Percentiles rank a stretch among this genome's conserved stretches.
Conservation (phyloP, 1,284 basidiomycete genomes). For the Chondrostereum purpureum region DNA sequence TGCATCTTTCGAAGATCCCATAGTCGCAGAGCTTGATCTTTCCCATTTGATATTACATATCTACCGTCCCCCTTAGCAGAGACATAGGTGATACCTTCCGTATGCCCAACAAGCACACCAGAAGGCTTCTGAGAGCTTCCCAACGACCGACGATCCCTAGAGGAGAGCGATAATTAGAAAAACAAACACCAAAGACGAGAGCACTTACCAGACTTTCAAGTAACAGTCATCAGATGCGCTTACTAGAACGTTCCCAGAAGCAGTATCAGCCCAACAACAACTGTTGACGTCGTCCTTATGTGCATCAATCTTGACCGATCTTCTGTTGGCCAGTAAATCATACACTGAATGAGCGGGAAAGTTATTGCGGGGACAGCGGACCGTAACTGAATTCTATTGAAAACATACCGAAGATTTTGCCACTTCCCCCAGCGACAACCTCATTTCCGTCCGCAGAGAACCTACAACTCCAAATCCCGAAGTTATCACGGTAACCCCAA, state of each 20-base stretch:
- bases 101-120: slow-evolving; percentile 91
- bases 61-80: slow-evolving; percentile 89
- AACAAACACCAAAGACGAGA: not conserved
- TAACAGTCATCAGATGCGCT: slow-evolving; percentile 93
- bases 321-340: slow-evolving; percentile 75
- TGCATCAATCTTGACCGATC: slow-evolving; percentile 79
- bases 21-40: slow-evolving; percentile 88
- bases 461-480: slow-evolving; percentile 80
- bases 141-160: slow-evolving; percentile 87
- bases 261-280: slow-evolving; percentile 91
- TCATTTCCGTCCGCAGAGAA: slow-evolving; percentile 96
- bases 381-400: slow-evolving; percentile 12
- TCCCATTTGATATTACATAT: slow-evolving; percentile 95
- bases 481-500: slow-evolving; percentile 38
- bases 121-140: slow-evolving; percentile 77
- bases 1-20: slow-evolving; percentile 97
- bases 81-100: slow-evolving; percentile 89
- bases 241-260: slow-evolving; percentile 88
- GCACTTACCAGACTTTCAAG: slow-evolving; percentile 85
- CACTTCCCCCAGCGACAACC: slow-evolving; percentile 72
- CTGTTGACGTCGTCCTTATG: slow-evolving; percentile 93
- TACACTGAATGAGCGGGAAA: slow-evolving; percentile 56
- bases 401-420: slow-evolving; percentile 75
- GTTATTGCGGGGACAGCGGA: not conserved
- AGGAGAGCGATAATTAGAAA: slow-evolving; percentile 2